These are phyloP conservation scores for Nakazawaea siamensis DNA, from an alignment of 805 yeast genomes.

Conservation along the genomic window DNA sequence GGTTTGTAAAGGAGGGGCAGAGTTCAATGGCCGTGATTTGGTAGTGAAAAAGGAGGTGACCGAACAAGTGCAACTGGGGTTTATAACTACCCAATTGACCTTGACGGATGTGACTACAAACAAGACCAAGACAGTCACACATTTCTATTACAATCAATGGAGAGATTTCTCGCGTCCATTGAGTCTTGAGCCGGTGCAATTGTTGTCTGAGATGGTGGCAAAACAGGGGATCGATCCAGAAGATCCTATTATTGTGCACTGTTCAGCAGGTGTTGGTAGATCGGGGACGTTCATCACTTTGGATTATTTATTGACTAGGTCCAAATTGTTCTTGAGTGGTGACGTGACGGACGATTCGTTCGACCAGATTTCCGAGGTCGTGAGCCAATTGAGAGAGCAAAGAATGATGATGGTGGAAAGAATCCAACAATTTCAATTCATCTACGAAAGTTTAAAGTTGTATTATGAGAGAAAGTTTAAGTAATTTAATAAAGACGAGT, in stretches of 20 bases:
- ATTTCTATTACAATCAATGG: constrained; percentile 35
- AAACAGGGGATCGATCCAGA: not conserved
- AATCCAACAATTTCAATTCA: constrained; percentile 38
- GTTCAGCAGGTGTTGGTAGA: constrained; percentile 43
- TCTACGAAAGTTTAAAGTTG: constrained; percentile 30
- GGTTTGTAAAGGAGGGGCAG: constrained; percentile 11
- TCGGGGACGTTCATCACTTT: constrained; percentile 32
- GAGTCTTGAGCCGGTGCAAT: constrained; percentile 23
- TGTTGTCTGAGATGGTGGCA: constrained; percentile 14
- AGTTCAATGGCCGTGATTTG: constrained; percentile 2
- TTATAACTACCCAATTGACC: not conserved
- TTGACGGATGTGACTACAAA: not conserved
- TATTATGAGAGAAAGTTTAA: too few species aligned
- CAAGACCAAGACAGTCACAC: constrained; percentile 23
- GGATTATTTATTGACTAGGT: constrained; percentile 22
- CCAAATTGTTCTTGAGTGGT: constrained; percentile 5
- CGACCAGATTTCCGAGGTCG: constrained; percentile 35
- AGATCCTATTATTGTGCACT: constrained; percentile 23
- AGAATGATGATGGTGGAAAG: constrained; percentile 49
- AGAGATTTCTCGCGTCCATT: constrained; percentile 34
- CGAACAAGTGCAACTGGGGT: constrained; percentile 1
- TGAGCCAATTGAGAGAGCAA: constrained; percentile 37
- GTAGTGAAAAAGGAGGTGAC: constrained; percentile 3
- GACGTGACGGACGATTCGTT: constrained; percentile 9
- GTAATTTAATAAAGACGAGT: too few species aligned